Conservation (phyloP, 2,329 filamentous ascomycete species). For the Ophiocordyceps unilateralis region DNA sequence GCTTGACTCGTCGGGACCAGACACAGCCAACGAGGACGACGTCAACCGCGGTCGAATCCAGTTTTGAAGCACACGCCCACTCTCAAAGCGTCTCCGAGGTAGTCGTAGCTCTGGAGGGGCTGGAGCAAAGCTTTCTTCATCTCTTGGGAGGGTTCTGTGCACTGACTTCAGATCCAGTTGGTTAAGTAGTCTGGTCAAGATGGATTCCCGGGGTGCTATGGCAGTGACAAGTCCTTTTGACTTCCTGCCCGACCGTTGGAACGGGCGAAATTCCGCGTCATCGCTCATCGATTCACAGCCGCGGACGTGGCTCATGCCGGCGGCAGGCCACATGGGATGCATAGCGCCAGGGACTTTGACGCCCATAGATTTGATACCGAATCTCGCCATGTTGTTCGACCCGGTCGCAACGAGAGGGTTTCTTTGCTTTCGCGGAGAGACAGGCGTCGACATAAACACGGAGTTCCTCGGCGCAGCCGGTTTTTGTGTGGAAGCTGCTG, state of each 20-base stretch:
- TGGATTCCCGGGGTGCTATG: slow-evolving; percentile 23
- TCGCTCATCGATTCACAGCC: slow-evolving; percentile 14
- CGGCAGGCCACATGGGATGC: slow-evolving; percentile 55
- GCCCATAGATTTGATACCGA: slow-evolving; percentile 25
- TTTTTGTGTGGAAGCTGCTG: slow-evolving; percentile 8
- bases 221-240: slow-evolving; percentile 30
- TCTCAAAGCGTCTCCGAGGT: slow-evolving; percentile 39
- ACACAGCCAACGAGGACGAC: slow-evolving; percentile 7
- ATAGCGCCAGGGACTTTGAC: slow-evolving; percentile 48
- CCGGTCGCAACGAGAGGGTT: slow-evolving; percentile 12
- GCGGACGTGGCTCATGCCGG: slow-evolving; percentile 46
- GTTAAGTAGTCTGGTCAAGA: slow-evolving; percentile 17
- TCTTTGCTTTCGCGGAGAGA: slow-evolving; percentile 28
- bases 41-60: slow-evolving; percentile 29
- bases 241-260: slow-evolving; percentile 19
- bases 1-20: slow-evolving; percentile 8
- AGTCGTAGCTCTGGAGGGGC: slow-evolving; percentile 32
- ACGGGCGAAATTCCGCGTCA: too few species aligned
- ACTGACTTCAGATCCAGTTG: slow-evolving; percentile 11
- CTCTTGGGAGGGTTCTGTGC: slow-evolving; percentile 10
- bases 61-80: slow-evolving; percentile 33
- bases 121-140: slow-evolving; percentile 23
- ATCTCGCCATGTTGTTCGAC: slow-evolving; percentile 15
- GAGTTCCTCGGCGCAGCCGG: slow-evolving; percentile 16
- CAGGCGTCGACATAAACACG: slow-evolving; percentile 35